Base-by-base conservation (phyloP, 1,284 basidiomycete species). In the Melampsora americana region DNA sequence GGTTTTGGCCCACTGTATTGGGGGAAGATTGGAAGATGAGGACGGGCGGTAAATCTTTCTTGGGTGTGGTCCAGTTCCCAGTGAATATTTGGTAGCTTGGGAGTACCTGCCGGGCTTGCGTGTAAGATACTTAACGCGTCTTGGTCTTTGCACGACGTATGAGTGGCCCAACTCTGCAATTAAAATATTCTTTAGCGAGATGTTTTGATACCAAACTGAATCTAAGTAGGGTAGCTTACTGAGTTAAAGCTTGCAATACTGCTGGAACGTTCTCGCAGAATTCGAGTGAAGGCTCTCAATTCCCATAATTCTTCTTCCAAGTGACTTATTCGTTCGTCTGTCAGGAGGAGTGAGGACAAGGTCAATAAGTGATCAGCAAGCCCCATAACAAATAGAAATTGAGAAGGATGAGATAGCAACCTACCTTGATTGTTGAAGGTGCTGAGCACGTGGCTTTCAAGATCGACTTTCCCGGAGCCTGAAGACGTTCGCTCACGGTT, bases 281-380 rank as follows among this genome's bases (percentile, higher is more conserved):
- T 66, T 28, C 66, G 50, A 12, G 71, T 74, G 11, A 65, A 32
- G 32, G 64, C 64, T 30, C 65, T 74, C 39, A 74, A 42, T 26
- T 74, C 56, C 62, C 71, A 66, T 67, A 74, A 30, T 42, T 74
- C 61, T 28, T 74, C 64, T 48, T 74, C 71, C 62, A 74, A 32
- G 16, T 42, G 16, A 32, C 64, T 59, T 32, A 74, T 74, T 60
- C 64, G 48, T 53, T 74, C 64, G 46, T 60, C 71, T 74, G 39
- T 11, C 18, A 26, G 44, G 32, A 48, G 14, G 23, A 48, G 16
- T 42, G 53, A 56, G 7, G 53, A 23, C 28, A 28, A 32, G 9
- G 2, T 26, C 12, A 60, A 56, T 35, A 9, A 14, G 42, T 44
- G 42, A 44, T 9, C 42, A 11, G 42, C 42, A 14, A 44, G 12